phyloP scores from a whole-genome alignment of 2,329 filamentous ascomycete species.

The Emergomyces pasteurianus region DNA sequence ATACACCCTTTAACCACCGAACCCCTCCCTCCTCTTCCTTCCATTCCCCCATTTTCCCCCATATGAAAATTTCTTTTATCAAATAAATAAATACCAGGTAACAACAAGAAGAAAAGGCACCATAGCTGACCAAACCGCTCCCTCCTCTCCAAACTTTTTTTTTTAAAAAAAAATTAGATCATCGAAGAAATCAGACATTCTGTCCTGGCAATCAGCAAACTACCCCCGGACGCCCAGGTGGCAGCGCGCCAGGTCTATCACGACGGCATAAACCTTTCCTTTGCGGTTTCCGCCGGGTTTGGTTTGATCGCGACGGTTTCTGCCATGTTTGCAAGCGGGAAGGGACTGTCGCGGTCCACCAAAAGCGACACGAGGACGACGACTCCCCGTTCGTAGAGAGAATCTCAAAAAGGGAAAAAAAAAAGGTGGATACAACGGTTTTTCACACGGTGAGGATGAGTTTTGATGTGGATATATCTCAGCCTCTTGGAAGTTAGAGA shows the following conservation, averaged over 20 bases:
- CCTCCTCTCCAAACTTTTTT: slow-evolving; percentile 1
- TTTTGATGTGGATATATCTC: background rate
- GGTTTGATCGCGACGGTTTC: slow-evolving; percentile 39
- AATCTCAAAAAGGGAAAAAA: background rate
- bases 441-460: background rate
- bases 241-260: slow-evolving; percentile 49
- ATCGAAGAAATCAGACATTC: slow-evolving; percentile 53
- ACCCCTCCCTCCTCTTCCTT: background rate
- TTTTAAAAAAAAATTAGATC: slow-evolving; percentile 31
- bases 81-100: background rate
- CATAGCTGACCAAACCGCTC: slow-evolving; percentile 15
- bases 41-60: no score
- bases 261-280: slow-evolving; percentile 45
- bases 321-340: slow-evolving; percentile 34
- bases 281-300: slow-evolving; percentile 43
- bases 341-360: background rate
- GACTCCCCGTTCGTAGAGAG: background rate
- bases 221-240: slow-evolving; percentile 46
- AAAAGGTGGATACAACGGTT: no score
- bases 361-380: background rate
- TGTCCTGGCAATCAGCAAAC: slow-evolving; percentile 41
- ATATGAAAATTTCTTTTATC: background rate
- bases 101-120: no score
- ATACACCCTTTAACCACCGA: background rate
- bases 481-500: background rate